Percentiles rank a stretch among this genome's conserved stretches.
Conservation (phyloP, 768 basidiomycete species). For the Phanerochaete sordida region DNA sequence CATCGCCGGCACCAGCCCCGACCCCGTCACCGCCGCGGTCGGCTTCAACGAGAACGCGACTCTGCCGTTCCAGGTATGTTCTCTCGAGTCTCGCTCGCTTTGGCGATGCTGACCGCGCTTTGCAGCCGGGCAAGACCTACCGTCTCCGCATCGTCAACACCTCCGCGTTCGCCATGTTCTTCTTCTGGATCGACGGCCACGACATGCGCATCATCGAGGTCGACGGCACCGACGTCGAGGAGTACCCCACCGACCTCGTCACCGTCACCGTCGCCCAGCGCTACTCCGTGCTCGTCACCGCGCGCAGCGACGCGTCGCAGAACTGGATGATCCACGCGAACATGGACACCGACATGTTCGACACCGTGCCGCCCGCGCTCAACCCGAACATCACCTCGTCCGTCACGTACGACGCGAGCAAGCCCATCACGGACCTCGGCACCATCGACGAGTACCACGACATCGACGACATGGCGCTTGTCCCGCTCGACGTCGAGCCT, state of each 20-base stretch:
- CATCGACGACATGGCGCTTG: constrained; percentile 64
- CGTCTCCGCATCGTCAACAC: constrained; percentile 85
- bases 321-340: constrained; percentile 93
- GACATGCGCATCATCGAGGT: constrained; percentile 83
- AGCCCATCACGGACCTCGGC: constrained; percentile 49
- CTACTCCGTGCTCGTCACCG: constrained; percentile 89
- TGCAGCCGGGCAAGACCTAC: constrained; percentile 78
- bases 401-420: constrained; percentile 65
- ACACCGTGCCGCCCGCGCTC: constrained; percentile 65
- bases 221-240: constrained; percentile 75
- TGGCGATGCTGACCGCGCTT: neutral
- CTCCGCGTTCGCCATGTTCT: constrained; percentile 70
- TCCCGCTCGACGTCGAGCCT: constrained; percentile 53
- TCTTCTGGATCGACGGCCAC: constrained; percentile 88
- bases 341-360: constrained; percentile 91
- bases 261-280: constrained; percentile 85
- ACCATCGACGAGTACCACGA: constrained; percentile 54
- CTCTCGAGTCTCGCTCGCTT: neutral
- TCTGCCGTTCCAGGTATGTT: constrained; percentile 58
- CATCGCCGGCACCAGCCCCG: constrained; percentile 41
- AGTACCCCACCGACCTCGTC: constrained; percentile 67
- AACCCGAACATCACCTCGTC: constrained; percentile 82
- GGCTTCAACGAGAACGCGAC: constrained; percentile 89
- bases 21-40: constrained; percentile 51
- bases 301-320: constrained; percentile 71